Conservation (phyloP, 108 stramenopile genomes). For the Nitzschia putrida region DNA sequence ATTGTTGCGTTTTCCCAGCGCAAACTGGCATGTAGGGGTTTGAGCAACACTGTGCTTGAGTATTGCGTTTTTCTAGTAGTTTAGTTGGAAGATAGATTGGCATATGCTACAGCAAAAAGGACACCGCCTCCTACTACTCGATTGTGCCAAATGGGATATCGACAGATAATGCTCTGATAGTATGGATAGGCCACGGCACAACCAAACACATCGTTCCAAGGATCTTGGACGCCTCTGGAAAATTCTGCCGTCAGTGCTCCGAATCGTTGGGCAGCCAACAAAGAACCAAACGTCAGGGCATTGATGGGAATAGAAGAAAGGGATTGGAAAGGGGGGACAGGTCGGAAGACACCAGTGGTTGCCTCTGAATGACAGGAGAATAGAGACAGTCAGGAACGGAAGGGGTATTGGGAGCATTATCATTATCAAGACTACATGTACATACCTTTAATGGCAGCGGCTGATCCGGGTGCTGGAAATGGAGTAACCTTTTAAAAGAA, state of each 20-base stretch:
- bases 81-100: conserved; percentile 19
- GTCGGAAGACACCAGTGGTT: conserved; percentile 36
- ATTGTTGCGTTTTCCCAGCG: no score
- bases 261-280: conserved; percentile 43
- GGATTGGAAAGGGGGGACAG: conserved; percentile 40
- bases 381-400: not conserved
- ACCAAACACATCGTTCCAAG: conserved; percentile 45
- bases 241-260: conserved; percentile 42
- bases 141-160: conserved; percentile 39
- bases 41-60: no score
- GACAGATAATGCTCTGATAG: conserved; percentile 36
- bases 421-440: not conserved
- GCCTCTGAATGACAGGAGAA: conserved; percentile 10
- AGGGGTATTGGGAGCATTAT: not conserved
- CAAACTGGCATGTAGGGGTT: no score
- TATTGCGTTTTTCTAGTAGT: no score
- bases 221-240: conserved; percentile 34
- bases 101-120: conserved; percentile 32
- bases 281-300: conserved; percentile 45
- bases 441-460: conserved; percentile 19
- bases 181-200: conserved; percentile 45
- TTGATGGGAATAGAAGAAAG: conserved; percentile 37
- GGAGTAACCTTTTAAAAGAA: conserved; percentile 24
- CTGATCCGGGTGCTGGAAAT: conserved; percentile 38
- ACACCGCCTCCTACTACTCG: conserved; percentile 45